Evolutionary conservation across 345 rosid genomes (phyloP), one percentile per base, ranked within the genome.

Genomic region (Rhodomyrtus tomentosa): DNA sequence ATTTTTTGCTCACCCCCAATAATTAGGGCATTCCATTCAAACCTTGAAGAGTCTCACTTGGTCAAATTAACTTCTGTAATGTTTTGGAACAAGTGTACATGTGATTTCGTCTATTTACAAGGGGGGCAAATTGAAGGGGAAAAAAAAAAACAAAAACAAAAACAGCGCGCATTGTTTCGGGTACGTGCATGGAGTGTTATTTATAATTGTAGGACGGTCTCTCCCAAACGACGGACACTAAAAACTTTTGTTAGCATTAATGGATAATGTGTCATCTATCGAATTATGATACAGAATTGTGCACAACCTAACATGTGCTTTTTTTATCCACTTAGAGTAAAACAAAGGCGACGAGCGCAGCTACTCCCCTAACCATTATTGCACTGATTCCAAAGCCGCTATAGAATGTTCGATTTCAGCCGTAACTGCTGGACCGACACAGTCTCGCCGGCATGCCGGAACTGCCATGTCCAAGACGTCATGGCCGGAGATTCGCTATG

Each of bases 401-500:
- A n/a, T n/a, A n/a, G n/a, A 51, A 15, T 16, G 20, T 51, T 51
- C 5, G 20, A 9, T 20, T 52, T 53, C 22, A 3, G 22, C 24
- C 24, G 7, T 20, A 7, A 7, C 8, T 53, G 20, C 24, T 20
- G 24, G 0, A 10, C 3, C 55, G 1, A 7, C 8, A 25, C 3
- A 21, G 22, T 16, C 6, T 4, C 10, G 10, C 12, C 0, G 6
- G 74, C 42, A 0, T 7, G 74, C 40, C 21, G 36, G 9, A 59
- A 59, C 49, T 9, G 73, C 40, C 73, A 27, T 29, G 74, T 12
- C 25, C 1, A 9, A 6, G 18, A 32, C 3, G 6, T 8, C 45
- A 68, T 0, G 3, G 32, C 45, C 36, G 0, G 3, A 68, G n/a
- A n/a, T n/a, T n/a, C n/a, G 20, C 13, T 18, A 0, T 2, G 0